phyloP scores from a whole-genome alignment of 352 stramenopile species.

The Globisporangium middletonii region DNA sequence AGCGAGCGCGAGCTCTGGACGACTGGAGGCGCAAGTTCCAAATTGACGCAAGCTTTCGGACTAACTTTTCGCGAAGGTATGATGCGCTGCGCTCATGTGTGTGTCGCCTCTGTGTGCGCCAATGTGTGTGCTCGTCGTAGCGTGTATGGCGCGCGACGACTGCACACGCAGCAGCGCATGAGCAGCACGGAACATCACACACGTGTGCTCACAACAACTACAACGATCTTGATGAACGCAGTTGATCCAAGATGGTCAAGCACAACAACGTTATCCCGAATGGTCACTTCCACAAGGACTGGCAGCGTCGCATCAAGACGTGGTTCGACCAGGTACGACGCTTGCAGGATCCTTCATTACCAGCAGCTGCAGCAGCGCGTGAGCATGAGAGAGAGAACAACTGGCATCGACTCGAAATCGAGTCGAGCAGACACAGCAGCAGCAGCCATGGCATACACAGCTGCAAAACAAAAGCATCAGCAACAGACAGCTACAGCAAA shows the following conservation, averaged over 20 bases:
- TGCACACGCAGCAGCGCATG: no score
- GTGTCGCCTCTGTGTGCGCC: background rate
- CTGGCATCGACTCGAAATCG: background rate
- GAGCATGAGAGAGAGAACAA: background rate
- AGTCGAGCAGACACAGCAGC: background rate
- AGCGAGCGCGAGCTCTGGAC: constrained; percentile 16
- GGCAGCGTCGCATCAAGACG: constrained; percentile 95
- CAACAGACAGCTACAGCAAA: background rate
- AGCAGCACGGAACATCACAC: background rate
- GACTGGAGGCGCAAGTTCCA: constrained; percentile 74
- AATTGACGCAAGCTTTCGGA: constrained; percentile 88
- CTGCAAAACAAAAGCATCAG: background rate
- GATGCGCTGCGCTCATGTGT: background rate
- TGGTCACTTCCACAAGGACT: constrained; percentile 99
- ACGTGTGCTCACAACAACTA: background rate
- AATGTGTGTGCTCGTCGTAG: background rate
- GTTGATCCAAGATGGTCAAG: constrained; percentile 94
- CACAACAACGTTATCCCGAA: constrained; percentile 99
- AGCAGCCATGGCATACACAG: background rate
- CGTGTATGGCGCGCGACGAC: background rate
- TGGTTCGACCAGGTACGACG: constrained; percentile 93
- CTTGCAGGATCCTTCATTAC: background rate
- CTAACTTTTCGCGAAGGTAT: constrained; percentile 69
- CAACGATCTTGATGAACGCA: constrained; percentile 10
- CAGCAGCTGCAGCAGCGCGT: background rate